phyloP scores from a whole-genome alignment of 1,139 yeast genomes.

The Lodderomyces elongisporus region DNA sequence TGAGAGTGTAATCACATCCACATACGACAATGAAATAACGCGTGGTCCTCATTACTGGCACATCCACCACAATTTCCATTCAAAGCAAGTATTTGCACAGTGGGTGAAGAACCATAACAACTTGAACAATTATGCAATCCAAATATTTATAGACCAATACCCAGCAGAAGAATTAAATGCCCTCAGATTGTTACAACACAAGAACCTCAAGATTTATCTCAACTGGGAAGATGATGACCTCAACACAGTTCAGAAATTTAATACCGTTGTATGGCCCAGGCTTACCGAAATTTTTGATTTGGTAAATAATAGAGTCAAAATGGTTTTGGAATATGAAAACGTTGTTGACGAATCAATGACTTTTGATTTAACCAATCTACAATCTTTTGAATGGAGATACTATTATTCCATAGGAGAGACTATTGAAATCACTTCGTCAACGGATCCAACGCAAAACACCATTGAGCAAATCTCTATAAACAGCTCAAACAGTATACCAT shows the following conservation, averaged over 20 bases:
- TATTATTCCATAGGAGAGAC: constrained; percentile 7
- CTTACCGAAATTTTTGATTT: constrained; percentile 7
- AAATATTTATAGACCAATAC: constrained; percentile 9
- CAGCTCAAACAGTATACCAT: constrained; percentile 8
- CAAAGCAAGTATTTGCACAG: constrained; percentile 4
- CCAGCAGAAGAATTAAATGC: constrained; percentile 6
- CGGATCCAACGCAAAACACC: background rate
- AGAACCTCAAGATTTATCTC: constrained; percentile 8
- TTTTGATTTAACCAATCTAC: constrained; percentile 4
- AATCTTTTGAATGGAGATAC: constrained; percentile 9
- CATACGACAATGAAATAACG: constrained; percentile 8
- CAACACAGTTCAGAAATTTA: constrained; percentile 9
- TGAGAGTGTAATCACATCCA: constrained; percentile 9
- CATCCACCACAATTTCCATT: constrained; percentile 7
- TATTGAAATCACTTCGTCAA: constrained; percentile 2
- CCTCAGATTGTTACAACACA: constrained; percentile 4
- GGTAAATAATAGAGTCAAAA: constrained; percentile 4
- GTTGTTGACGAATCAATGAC: constrained; percentile 6
- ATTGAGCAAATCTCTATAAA: constrained; percentile 6
- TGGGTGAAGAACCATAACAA: constrained; percentile 7
- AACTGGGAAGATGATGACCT: constrained; percentile 8
- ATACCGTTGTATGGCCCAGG: constrained; percentile 9
- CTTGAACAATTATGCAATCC: constrained; percentile 7
- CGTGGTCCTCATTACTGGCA: constrained; percentile 11
- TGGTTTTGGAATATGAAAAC: constrained; percentile 10